Evolutionary conservation across 2,329 filamentous ascomycete species (phyloP), one percentile per base, ranked within the genome.

Genomic region (Fusarium nisikadoi): DNA sequence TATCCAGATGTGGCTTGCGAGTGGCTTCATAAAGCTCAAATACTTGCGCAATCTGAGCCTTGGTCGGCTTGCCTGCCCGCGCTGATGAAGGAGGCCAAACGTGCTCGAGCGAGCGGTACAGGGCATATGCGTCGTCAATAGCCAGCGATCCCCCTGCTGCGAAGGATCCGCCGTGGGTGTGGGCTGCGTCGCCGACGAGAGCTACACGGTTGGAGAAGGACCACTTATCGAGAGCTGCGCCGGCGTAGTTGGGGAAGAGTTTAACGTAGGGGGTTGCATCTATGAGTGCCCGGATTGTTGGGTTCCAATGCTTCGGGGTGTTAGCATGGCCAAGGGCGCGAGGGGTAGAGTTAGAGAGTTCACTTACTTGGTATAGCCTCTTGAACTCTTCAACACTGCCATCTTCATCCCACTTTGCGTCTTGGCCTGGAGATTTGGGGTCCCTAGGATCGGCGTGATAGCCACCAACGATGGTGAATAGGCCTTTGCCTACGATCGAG

Each of bases 11-110:
- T 1, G 77, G 78, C 35, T 84, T 83, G 33, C 84, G 78, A 1
- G 83, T 83, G n/a, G 73, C 77, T 58, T 84, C 81, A 61, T 86
- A 86, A 19, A 86, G 62, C 6, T 64, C 59, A 23, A 86, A 70
- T 0, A 81, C 81, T 17, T 62, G 70, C 1, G 69, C 57, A 8
- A 84, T 68, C 20, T 75, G 42, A 17, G 41, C 35, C 9, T 65
- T 63, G 8, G 67, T 57, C 2, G 71, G 72, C 50, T 73, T 74
- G 38, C 16, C 68, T 0, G 19, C 25, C 20, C 43, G 50, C 3
- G 52, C 13, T 7, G 60, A 38, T 0, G 65, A 65, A 17, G 62
- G 19, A 20, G 79, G 77, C 41, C 82, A 82, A 0, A 82, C 73
- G 33, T 86, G 77, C 33, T 72, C 70, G 16, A 86, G 72, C 1